Evolutionary conservation across 2,329 filamentous ascomycete genomes (phyloP).

Genomic region (Thielaviopsis ethacetica): DNA sequence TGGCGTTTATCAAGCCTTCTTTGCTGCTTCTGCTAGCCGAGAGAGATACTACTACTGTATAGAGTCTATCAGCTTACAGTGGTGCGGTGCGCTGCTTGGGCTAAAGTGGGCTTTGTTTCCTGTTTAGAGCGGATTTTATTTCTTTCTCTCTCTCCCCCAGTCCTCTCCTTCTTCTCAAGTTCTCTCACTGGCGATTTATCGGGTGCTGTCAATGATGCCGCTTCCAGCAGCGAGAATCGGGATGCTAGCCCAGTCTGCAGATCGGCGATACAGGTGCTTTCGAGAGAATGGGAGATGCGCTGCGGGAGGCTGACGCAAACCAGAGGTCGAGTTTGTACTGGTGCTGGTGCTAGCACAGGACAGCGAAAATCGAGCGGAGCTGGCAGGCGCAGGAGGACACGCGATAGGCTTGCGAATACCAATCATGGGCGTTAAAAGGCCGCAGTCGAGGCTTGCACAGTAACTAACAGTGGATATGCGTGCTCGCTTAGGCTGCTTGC

Average conservation of each 20-base stretch:
- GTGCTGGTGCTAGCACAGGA: background rate
- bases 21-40: no score
- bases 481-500: no score
- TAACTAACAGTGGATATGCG: background rate
- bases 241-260: background rate
- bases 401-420: background rate
- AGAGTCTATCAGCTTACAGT: no score
- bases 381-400: background rate
- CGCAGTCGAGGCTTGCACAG: background rate
- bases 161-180: background rate
- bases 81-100: no score
- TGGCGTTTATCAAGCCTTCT: no score
- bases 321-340: background rate
- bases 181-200: background rate
- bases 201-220: background rate
- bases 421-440: conserved; percentile 5
- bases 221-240: background rate
- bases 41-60: no score
- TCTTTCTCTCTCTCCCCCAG: no score
- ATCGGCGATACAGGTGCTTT: conserved; percentile 5
- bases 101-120: no score
- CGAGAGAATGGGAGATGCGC: conserved; percentile 2
- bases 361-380: background rate
- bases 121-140: no score
- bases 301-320: background rate